A percentile compares a stretch with the other conserved stretches of the same genome.
These are phyloP conservation scores for Aphanomyces euteiches DNA, from an alignment of 352 stramenopile genomes.

Conservation along the genomic window DNA sequence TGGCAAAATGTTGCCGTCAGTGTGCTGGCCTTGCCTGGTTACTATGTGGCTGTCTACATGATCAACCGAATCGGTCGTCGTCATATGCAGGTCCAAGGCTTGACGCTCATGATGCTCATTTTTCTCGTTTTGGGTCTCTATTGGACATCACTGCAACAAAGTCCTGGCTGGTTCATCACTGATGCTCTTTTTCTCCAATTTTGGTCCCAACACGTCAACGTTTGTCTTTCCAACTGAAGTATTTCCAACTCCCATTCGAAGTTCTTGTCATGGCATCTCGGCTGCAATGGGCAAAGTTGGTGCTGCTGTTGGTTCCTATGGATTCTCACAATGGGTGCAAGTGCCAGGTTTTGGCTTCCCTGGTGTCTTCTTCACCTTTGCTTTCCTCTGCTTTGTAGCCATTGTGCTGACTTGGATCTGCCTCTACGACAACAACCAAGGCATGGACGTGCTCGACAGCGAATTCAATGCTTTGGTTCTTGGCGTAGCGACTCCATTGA, in stretches of 20 bases:
- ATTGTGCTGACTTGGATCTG: constrained; percentile 57
- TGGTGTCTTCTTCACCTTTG: constrained; percentile 56
- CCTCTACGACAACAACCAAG: constrained; percentile 53
- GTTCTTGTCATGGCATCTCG: constrained; percentile 83
- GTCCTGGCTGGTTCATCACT: constrained; percentile 10
- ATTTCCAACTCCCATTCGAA: constrained; percentile 77
- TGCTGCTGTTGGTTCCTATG: constrained; percentile 59
- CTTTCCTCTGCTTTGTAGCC: constrained; percentile 45
- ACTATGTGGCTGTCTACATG: constrained; percentile 70
- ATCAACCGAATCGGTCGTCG: constrained; percentile 69
- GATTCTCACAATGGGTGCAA: constrained; percentile 57
- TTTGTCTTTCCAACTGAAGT: constrained; percentile 88
- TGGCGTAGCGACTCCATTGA: too few relatives aligned
- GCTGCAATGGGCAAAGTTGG: constrained; percentile 80
- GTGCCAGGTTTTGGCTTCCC: constrained; percentile 48
- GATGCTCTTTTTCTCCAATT: constrained; percentile 84
- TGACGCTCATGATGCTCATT: constrained; percentile 58
- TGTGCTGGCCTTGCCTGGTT: constrained; percentile 68
- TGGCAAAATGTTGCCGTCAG: constrained; percentile 56
- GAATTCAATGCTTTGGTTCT: constrained; percentile 35
- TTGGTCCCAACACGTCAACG: constrained; percentile 65
- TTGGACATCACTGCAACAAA: constrained; percentile 53
- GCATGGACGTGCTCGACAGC: constrained; percentile 51
- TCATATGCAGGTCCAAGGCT: constrained; percentile 71
- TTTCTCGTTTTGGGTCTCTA: constrained; percentile 56